Percentiles rank a stretch among this genome's conserved stretches.
Evolutionary conservation across 2,329 filamentous ascomycete species (phyloP).

Genomic region (Trichoderma sp.): DNA sequence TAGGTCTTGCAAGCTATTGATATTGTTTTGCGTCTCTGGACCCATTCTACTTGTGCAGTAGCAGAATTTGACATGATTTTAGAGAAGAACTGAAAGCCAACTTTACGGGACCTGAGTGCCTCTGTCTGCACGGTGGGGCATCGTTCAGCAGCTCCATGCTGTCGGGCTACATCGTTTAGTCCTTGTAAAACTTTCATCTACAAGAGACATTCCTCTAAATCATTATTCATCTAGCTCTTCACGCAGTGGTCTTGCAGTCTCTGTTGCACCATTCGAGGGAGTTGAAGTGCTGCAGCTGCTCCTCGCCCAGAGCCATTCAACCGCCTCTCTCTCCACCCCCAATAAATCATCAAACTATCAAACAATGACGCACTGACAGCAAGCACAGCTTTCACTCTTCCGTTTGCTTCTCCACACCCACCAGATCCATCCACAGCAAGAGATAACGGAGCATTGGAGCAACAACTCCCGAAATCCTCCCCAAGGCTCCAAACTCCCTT

Average conservation of each 20-base stretch:
- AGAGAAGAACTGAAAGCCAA: neutral
- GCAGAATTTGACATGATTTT: too few species aligned
- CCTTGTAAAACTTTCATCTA: neutral
- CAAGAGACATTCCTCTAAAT: accelerated
- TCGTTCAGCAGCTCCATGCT: neutral
- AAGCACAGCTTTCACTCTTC: neutral
- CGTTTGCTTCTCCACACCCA: neutral
- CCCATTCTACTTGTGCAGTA: neutral
- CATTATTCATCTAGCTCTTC: neutral
- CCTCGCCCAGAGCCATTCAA: neutral
- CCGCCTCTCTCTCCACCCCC: neutral
- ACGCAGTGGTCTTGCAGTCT: accelerated
- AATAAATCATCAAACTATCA: too few species aligned
- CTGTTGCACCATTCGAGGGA: neutral
- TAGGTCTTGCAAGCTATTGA: neutral
- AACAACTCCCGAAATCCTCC: neutral
- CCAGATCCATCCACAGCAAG: neutral
- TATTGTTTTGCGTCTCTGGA: neutral
- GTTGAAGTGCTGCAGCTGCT: neutral
- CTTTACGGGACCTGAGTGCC: neutral
- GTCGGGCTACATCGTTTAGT: neutral
- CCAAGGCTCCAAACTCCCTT: neutral
- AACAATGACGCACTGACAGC: too few species aligned
- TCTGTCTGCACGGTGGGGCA: neutral
- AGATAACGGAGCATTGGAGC: neutral